phyloP scores from a whole-genome alignment of 345 rosid genomes.

The Erysimum cheiranthoides region DNA sequence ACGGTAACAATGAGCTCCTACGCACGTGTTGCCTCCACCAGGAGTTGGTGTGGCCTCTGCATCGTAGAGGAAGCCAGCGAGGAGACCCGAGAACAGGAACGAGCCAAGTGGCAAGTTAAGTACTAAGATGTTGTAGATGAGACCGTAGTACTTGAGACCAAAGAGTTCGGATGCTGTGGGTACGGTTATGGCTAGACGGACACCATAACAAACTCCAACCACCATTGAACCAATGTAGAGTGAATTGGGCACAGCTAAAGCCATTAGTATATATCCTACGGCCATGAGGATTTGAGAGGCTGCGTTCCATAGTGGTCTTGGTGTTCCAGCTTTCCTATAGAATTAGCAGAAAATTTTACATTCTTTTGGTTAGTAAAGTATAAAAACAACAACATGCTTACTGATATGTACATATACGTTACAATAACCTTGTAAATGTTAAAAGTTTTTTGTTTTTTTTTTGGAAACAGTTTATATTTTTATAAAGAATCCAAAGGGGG shows the following conservation, averaged over 20 bases:
- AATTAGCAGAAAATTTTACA: background rate
- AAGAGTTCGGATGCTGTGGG: conserved; percentile 94
- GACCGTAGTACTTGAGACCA: conserved; percentile 89
- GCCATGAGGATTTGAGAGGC: conserved; percentile 91
- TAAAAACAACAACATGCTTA: background rate
- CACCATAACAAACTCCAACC: conserved; percentile 90
- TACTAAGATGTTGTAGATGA: conserved; percentile 79
- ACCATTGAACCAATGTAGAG: conserved; percentile 84
- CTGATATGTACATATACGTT: background rate
- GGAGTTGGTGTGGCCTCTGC: conserved; percentile 78
- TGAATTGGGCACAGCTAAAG: conserved; percentile 76
- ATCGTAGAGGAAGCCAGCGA: conserved; percentile 81
- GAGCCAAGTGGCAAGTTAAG: conserved; percentile 97
- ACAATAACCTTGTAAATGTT: background rate
- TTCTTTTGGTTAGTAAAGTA: background rate
- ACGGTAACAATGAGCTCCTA: conserved; percentile 86
- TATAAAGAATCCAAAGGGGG: background rate
- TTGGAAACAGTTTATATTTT: no score
- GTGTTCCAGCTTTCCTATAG: conserved; percentile 79
- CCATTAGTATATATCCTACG: conserved; percentile 77
- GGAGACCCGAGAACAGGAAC: conserved; percentile 89
- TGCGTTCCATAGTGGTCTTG: conserved; percentile 96
- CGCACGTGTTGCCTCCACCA: conserved; percentile 87
- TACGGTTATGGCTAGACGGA: conserved; percentile 86
- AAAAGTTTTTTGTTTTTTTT: background rate